Conservation (phyloP, 2,329 filamentous ascomycete species). For the Verticillium isaacii region DNA sequence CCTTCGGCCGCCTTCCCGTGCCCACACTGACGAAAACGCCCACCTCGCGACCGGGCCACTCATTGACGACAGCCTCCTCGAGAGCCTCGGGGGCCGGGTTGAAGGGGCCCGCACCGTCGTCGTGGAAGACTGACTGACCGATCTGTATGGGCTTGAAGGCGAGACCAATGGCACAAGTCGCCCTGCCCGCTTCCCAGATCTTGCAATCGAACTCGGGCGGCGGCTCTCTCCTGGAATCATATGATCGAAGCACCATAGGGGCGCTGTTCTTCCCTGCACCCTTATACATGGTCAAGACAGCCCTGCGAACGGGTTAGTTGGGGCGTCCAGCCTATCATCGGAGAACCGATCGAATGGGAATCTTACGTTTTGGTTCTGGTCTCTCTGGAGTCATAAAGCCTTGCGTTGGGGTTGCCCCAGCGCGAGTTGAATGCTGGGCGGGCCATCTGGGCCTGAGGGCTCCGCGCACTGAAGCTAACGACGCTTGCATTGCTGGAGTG, state of each 20-base stretch:
- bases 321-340: no score
- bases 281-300: conserved; percentile 86
- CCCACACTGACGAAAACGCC: conserved; percentile 91
- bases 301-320: conserved; percentile 45
- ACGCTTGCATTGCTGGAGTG: conserved; percentile 77
- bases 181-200: conserved; percentile 94
- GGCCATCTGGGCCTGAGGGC: conserved; percentile 50
- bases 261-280: conserved; percentile 66
- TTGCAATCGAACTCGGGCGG: conserved; percentile 89
- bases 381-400: conserved; percentile 83
- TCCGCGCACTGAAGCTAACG: conserved; percentile 72
- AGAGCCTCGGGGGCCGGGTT: conserved; percentile 83
- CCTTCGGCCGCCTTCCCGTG: conserved; percentile 75
- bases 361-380: conserved; percentile 79
- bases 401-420: conserved; percentile 78
- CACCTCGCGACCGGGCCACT: conserved; percentile 91
- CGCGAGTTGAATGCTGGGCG: conserved; percentile 50
- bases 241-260: conserved; percentile 78
- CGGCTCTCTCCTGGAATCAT: conserved; percentile 90
- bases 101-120: conserved; percentile 87
- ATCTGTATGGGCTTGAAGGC: conserved; percentile 96
- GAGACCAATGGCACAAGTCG: conserved; percentile 85
- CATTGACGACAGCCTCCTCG: conserved; percentile 86
- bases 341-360: background rate
- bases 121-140: conserved; percentile 88